Conservation (phyloP, 805 yeast genomes). For the Starmerella sp. region DNA sequence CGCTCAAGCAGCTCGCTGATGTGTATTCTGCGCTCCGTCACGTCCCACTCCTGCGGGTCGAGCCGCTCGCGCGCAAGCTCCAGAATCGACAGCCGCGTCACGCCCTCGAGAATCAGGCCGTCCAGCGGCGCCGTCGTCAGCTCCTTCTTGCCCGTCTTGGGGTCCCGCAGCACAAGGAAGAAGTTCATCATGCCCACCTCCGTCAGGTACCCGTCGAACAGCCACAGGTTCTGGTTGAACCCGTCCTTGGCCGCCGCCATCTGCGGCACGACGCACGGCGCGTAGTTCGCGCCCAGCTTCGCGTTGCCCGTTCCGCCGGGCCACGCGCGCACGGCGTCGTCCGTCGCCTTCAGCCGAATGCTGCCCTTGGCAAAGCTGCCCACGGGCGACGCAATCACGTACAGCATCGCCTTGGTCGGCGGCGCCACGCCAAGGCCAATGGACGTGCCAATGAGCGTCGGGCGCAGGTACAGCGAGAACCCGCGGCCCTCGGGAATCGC, state of each 20-base stretch:
- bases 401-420: conserved; percentile 74
- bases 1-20: conserved; percentile 71
- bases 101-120: conserved; percentile 95
- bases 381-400: conserved; percentile 85
- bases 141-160: conserved; percentile 66
- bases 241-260: conserved; percentile 82
- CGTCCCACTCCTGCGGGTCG: conserved; percentile 63
- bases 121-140: conserved; percentile 93
- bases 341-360: conserved; percentile 87
- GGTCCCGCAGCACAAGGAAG: conserved; percentile 69
- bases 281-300: conserved; percentile 95
- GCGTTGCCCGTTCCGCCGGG: conserved; percentile 98
- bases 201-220: conserved; percentile 76
- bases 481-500: conserved; percentile 81
- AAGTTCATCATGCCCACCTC: conserved; percentile 98
- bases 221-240: conserved; percentile 91
- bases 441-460: conserved; percentile 88
- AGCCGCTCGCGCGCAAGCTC: conserved; percentile 66
- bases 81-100: conserved; percentile 83
- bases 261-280: conserved; percentile 88
- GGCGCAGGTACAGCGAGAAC: conserved; percentile 84
- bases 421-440: conserved; percentile 75
- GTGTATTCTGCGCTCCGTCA: conserved; percentile 73
- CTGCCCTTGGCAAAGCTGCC: conserved; percentile 97
- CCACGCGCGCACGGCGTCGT: conserved; percentile 96